Evolutionary conservation across 305 asterid genomes (phyloP).

Genomic region (Nicotiana rustica): DNA sequence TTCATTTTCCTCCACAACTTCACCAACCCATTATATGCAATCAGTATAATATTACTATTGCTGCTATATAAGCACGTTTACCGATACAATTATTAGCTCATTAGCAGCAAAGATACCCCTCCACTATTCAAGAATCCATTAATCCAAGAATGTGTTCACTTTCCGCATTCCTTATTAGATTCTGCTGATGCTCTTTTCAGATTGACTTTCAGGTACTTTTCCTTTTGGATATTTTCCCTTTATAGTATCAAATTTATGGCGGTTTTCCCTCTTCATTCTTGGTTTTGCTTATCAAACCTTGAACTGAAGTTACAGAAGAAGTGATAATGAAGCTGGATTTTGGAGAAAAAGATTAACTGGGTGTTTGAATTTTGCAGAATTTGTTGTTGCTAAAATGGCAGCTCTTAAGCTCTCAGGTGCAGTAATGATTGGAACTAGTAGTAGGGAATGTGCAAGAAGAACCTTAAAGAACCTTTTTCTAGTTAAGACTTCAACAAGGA

Average conservation of each 20-base stretch:
- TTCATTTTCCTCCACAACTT: slow-evolving; percentile 9
- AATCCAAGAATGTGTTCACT: neutral
- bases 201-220: slow-evolving; percentile 10
- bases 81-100: neutral
- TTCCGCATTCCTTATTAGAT: neutral
- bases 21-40: slow-evolving; percentile 3
- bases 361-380: slow-evolving; percentile 35
- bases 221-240: neutral
- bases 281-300: neutral
- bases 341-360: neutral
- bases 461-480: slow-evolving; percentile 31
- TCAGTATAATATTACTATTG: neutral
- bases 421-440: slow-evolving; percentile 33
- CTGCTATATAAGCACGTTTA: slow-evolving; percentile 1
- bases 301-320: neutral
- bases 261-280: neutral
- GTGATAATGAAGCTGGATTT: neutral
- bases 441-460: slow-evolving; percentile 35
- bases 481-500: slow-evolving; percentile 30
- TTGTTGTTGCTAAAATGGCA: slow-evolving; percentile 38
- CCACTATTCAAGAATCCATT: neutral
- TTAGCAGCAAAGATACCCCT: neutral
- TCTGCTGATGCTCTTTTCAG: neutral
- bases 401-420: slow-evolving; percentile 39
- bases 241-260: neutral